Evolutionary conservation across 495 filamentous ascomycete genomes (phyloP), one percentile per base, ranked within the genome.

Genomic region (Xylaria curta): DNA sequence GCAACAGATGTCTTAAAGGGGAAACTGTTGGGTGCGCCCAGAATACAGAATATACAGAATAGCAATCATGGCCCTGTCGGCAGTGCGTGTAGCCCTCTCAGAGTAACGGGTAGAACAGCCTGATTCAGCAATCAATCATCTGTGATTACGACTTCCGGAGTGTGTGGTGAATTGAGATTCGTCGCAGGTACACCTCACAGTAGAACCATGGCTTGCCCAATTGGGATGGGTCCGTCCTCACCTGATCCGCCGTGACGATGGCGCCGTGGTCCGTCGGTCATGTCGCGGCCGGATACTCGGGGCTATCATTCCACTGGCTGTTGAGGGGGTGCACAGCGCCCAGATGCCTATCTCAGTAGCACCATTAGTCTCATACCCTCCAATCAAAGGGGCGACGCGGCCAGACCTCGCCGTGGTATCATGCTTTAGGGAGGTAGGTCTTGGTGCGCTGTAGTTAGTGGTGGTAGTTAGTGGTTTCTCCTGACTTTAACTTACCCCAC

Each of bases 201-300:
- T 19, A 4, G 9, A 38, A 38, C 4, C 26, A 28, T 38, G 38
- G 38, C 38, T 63, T 63, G 60, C 60, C 60, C n/a, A n/a, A 44
- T 42, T 42, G 38, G 38, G 60, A 28, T 63, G 38, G 60, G 19
- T 12, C 33, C 58, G 31, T 12, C 24, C 58, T 17, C 33, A 28
- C 13, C 31, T 60, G 58, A 60, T 63, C 6, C 58, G 60, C 36
- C n/a, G 40, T 64, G 61, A 46, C 31, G 28, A 59, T 59, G 9
- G 54, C 36, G 38, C 42, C 15, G n/a, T 28, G 38, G 38, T 3
- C 38, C 10, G 17, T 21, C 13, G 62, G 40, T 65, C 38, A 21
- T 65, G 62, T 17, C 12, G 60, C 60, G 62, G 24, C 28, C 63
- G 63, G 63, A 66, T 66, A 15, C 46, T 66, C 63, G 63, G 63